Evolutionary conservation across 306 rosid genomes (phyloP).

Genomic region (Dryas alaskensis): DNA sequence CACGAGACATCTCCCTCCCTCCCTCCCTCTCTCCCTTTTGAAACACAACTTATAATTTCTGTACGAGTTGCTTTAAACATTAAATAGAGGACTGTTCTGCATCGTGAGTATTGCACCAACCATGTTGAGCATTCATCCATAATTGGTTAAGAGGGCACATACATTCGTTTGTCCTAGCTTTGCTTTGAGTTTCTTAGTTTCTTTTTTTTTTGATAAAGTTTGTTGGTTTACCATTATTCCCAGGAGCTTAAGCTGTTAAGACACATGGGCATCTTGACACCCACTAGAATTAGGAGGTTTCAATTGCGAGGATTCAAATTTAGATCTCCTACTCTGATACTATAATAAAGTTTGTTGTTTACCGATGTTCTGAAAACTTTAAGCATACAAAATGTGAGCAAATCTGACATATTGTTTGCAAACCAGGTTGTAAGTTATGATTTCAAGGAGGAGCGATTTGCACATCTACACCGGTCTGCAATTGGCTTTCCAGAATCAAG

Average conservation of each 20-base stretch:
- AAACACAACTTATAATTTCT: not conserved
- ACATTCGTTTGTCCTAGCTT: not conserved
- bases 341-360: not conserved
- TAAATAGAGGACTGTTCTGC: not conserved
- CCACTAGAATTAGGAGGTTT: not conserved
- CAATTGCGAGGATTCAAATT: not conserved
- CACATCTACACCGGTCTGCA: conserved; percentile 79
- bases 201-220: not conserved
- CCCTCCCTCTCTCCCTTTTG: not conserved
- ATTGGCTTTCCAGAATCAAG: conserved; percentile 82
- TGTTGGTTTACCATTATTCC: not conserved
- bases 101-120: not conserved
- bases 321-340: conserved; percentile 2
- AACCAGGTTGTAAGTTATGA: conserved; percentile 86
- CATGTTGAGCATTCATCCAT: not conserved
- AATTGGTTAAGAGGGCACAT: not conserved
- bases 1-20: not conserved
- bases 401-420: conserved; percentile 8
- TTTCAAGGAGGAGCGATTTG: conserved; percentile 84
- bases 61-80: not conserved
- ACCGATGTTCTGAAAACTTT: not conserved
- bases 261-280: not conserved
- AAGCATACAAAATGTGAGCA: not conserved
- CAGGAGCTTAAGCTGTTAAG: not conserved
- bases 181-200: not conserved